Percentiles rank a stretch among this genome's conserved stretches.
phyloP scores from a whole-genome alignment of 345 rosid species.

The Corchorus olitorius region DNA sequence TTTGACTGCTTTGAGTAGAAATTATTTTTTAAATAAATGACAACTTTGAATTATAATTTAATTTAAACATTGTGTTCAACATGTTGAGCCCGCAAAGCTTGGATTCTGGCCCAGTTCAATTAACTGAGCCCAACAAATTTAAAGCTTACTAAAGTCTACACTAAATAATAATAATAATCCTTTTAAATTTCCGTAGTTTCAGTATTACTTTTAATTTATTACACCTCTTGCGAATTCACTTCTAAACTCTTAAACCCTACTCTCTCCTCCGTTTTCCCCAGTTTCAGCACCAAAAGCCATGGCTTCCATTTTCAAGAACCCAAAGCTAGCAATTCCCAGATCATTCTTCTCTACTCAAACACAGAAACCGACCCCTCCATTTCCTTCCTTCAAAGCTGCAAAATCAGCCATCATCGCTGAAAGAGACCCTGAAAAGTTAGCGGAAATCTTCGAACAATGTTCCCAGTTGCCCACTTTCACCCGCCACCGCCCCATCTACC shows the following conservation, averaged over 20 bases:
- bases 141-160: neutral
- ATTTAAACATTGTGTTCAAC: no score
- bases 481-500: slow-evolving; percentile 44
- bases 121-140: no score
- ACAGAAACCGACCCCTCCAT: neutral
- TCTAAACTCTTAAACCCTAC: neutral
- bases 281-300: slow-evolving; percentile 4
- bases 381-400: slow-evolving; percentile 32
- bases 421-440: slow-evolving; percentile 34
- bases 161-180: neutral
- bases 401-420: slow-evolving; percentile 37
- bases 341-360: slow-evolving; percentile 25
- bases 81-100: no score
- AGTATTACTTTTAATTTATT: neutral
- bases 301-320: slow-evolving; percentile 31
- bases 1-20: no score
- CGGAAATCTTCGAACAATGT: slow-evolving; percentile 28
- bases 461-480: slow-evolving; percentile 32
- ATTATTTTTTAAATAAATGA: no score
- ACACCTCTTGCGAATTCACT: neutral
- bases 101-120: no score
- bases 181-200: neutral
- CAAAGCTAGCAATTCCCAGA: slow-evolving; percentile 12
- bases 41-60: no score
- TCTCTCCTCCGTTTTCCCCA: neutral